phyloP scores from a whole-genome alignment of 2,329 filamentous ascomycete species.

The Exophiala sp. region DNA sequence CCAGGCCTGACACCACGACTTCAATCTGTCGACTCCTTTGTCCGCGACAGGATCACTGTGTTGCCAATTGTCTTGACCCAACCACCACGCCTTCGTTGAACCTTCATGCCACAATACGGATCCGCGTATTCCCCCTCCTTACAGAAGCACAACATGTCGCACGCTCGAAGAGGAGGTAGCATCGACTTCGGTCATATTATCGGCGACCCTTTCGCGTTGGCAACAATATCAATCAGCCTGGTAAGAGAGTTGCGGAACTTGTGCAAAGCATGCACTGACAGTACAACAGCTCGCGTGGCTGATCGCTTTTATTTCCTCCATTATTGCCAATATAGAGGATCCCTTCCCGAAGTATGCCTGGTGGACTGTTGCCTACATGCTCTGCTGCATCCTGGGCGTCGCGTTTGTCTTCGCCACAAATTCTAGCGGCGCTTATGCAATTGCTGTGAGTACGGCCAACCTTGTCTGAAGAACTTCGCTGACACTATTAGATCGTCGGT shows the following conservation, averaged over 20 bases:
- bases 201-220: constrained; percentile 91
- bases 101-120: constrained; percentile 67
- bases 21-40: constrained; percentile 5
- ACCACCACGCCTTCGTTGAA: constrained; percentile 5
- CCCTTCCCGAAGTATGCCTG: constrained; percentile 80
- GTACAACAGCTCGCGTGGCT: constrained; percentile 86
- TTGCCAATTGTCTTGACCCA: background rate
- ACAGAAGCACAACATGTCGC: constrained; percentile 51
- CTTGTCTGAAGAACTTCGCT: background rate
- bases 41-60: background rate
- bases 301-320: constrained; percentile 80
- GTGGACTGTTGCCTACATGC: constrained; percentile 83
- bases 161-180: constrained; percentile 23
- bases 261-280: constrained; percentile 21
- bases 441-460: constrained; percentile 56
- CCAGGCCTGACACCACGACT: constrained; percentile 3
- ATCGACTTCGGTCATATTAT: constrained; percentile 84
- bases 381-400: constrained; percentile 74
- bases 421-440: constrained; percentile 78
- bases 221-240: constrained; percentile 83
- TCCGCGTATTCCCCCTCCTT: constrained; percentile 67
- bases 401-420: constrained; percentile 79
- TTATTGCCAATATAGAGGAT: constrained; percentile 60
- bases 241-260: constrained; percentile 51
- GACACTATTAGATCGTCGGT: constrained; percentile 59